Conservation (phyloP, 495 filamentous ascomycete species). For the Endocarpon pusillum region DNA sequence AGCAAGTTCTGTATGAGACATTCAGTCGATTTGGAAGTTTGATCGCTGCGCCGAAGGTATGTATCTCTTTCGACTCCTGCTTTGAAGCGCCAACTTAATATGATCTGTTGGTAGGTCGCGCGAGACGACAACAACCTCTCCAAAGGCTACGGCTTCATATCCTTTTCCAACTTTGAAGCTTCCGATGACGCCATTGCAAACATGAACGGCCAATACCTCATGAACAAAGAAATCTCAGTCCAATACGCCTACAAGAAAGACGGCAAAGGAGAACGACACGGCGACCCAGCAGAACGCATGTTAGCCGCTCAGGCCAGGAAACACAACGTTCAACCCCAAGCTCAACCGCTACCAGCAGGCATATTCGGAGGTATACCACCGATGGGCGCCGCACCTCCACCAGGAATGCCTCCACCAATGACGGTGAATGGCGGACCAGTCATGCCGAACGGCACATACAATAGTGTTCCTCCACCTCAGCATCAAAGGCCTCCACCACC, state of each 20-base stretch:
- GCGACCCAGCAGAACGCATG: conserved; percentile 84
- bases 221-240: conserved; percentile 89
- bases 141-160: conserved; percentile 95
- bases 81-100: conserved; percentile 9
- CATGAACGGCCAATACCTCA: conserved; percentile 94
- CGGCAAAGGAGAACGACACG: conserved; percentile 90
- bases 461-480: conserved; percentile 22
- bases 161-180: conserved; percentile 85
- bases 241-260: conserved; percentile 99
- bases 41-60: conserved; percentile 62
- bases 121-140: conserved; percentile 80
- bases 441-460: conserved; percentile 20
- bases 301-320: conserved; percentile 84
- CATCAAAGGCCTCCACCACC: conserved; percentile 22
- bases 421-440: conserved; percentile 38
- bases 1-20: conserved; percentile 93
- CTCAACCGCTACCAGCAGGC: conserved; percentile 35
- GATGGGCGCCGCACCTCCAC: too few species aligned
- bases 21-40: conserved; percentile 87
- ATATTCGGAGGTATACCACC: conserved; percentile 24
- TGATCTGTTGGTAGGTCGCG: conserved; percentile 43
- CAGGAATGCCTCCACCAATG: conserved; percentile 39
- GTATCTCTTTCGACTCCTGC: conserved; percentile 2
- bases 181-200: conserved; percentile 79
- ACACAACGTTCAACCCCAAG: conserved; percentile 70